A percentile compares a stretch with the other conserved stretches of the same genome.
phyloP scores from a whole-genome alignment of 169 alveolate species.

The Eimeria tenella region DNA sequence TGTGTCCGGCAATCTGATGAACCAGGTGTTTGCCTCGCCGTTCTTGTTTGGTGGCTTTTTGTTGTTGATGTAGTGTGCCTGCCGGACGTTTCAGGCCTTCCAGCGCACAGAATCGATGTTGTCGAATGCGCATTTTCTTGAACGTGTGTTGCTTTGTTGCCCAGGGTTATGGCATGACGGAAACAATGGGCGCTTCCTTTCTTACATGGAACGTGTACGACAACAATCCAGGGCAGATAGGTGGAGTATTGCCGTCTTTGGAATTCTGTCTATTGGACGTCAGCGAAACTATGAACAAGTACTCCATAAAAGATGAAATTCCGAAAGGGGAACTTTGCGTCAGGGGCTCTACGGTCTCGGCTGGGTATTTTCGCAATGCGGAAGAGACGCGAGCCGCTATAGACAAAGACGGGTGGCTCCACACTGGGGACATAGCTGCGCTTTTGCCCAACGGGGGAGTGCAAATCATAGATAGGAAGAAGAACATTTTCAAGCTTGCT shows the following conservation, averaged over 20 bases:
- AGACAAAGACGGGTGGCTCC: slow-evolving; percentile 94
- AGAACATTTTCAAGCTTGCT: slow-evolving; percentile 96
- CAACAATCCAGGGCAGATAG: slow-evolving; percentile 87
- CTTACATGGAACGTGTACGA: slow-evolving; percentile 79
- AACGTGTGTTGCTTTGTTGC: too few relatives aligned
- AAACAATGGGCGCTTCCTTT: slow-evolving; percentile 88
- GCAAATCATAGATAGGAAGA: slow-evolving; percentile 95
- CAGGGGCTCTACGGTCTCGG: slow-evolving; percentile 86
- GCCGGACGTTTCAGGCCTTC: too few relatives aligned
- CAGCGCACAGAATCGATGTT: too few relatives aligned
- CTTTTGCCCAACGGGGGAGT: slow-evolving; percentile 81
- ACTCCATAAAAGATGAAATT: slow-evolving; percentile 79
- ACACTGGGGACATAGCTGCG: slow-evolving; percentile 95
- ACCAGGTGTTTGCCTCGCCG: too few relatives aligned
- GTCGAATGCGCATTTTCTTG: too few relatives aligned
- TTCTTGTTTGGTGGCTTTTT: too few relatives aligned
- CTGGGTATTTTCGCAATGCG: slow-evolving; percentile 82
- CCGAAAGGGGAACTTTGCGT: slow-evolving; percentile 89
- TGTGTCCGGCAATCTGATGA: too few relatives aligned
- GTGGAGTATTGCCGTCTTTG: slow-evolving; percentile 88
- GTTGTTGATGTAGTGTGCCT: too few relatives aligned
- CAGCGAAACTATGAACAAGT: slow-evolving; percentile 87
- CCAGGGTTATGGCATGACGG: slow-evolving; percentile 88
- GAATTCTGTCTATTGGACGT: slow-evolving; percentile 89
- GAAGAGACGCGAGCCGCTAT: slow-evolving; percentile 88